These are phyloP conservation scores for Trichoderma arundinaceum DNA, from an alignment of 2,329 filamentous ascomycete species.

Conservation along the genomic window DNA sequence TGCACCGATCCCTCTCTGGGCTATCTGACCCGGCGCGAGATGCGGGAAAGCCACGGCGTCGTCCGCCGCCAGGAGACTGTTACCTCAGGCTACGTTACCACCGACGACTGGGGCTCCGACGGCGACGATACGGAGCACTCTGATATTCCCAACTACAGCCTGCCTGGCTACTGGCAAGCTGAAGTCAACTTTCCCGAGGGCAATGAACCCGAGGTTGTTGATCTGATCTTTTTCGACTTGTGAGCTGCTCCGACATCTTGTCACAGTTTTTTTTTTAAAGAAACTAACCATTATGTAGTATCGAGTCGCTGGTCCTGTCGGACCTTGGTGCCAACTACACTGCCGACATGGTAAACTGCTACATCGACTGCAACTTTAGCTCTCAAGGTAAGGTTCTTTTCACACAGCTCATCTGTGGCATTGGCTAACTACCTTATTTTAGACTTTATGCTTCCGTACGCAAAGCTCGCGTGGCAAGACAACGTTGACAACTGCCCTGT, in stretches of 20 bases:
- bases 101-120: constrained; percentile 61
- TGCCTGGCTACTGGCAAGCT: constrained; percentile 58
- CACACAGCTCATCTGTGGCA: not conserved
- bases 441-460: constrained; percentile 49
- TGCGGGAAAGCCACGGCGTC: constrained; percentile 44
- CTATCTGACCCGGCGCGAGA: constrained; percentile 35
- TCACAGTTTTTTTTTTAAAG: constrained; percentile 33
- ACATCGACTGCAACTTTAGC: constrained; percentile 49
- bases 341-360: constrained; percentile 45
- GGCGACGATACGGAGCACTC: constrained; percentile 62
- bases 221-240: constrained; percentile 62
- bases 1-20: constrained; percentile 55
- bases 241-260: constrained; percentile 29
- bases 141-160: constrained; percentile 51
- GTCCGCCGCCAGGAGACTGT: constrained; percentile 56
- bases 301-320: constrained; percentile 46
- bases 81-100: constrained; percentile 59
- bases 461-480: constrained; percentile 47
- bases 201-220: constrained; percentile 53
- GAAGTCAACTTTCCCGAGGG: constrained; percentile 54
- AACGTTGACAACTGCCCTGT: constrained; percentile 46
- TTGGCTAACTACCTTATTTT: not conserved
- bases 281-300: constrained; percentile 38
- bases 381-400: constrained; percentile 39
- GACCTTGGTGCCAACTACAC: constrained; percentile 47